Conservation (phyloP, 78 protist genomes). For the Monosiga brevicollis region DNA sequence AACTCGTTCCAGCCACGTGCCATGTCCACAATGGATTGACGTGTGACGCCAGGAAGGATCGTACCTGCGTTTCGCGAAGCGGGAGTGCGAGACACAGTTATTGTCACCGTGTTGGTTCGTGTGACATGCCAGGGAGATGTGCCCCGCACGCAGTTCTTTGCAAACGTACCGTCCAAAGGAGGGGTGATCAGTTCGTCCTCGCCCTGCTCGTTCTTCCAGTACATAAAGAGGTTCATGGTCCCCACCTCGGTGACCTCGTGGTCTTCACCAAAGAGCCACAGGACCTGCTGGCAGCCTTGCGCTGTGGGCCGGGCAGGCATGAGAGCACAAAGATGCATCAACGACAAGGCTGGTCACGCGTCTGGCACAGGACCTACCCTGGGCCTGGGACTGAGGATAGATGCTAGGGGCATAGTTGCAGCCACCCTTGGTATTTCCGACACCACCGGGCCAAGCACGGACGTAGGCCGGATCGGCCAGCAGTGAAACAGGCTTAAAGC, state of each 20-base stretch:
- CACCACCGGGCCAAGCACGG: slow-evolving; percentile 71
- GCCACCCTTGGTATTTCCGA: slow-evolving; percentile 73
- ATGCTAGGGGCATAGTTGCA: slow-evolving; percentile 93
- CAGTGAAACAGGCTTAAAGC: slow-evolving; percentile 87
- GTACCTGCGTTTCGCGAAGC: too few relatives aligned
- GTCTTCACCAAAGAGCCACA: slow-evolving; percentile 87
- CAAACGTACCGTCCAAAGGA: slow-evolving; percentile 49
- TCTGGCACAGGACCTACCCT: not conserved
- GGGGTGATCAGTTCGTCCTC: slow-evolving; percentile 62
- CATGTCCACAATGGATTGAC: slow-evolving; percentile 78
- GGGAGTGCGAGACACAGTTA: too few relatives aligned
- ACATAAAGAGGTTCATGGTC: slow-evolving; percentile 90
- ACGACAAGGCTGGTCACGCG: not conserved
- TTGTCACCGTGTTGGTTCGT: too few relatives aligned
- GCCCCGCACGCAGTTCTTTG: too few relatives aligned
- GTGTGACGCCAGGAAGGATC: slow-evolving; percentile 95
- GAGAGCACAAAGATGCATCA: not conserved
- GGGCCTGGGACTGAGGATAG: slow-evolving; percentile 69
- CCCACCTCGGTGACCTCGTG: slow-evolving; percentile 94
- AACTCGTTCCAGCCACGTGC: slow-evolving; percentile 57
- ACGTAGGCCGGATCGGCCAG: slow-evolving; percentile 59
- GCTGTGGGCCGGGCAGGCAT: slow-evolving; percentile 1
- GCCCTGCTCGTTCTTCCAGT: slow-evolving; percentile 72
- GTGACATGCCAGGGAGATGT: too few relatives aligned
- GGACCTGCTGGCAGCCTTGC: slow-evolving; percentile 83